Conservation (phyloP, 2,329 filamentous ascomycete species). For the Hypoxylon sp. region DNA sequence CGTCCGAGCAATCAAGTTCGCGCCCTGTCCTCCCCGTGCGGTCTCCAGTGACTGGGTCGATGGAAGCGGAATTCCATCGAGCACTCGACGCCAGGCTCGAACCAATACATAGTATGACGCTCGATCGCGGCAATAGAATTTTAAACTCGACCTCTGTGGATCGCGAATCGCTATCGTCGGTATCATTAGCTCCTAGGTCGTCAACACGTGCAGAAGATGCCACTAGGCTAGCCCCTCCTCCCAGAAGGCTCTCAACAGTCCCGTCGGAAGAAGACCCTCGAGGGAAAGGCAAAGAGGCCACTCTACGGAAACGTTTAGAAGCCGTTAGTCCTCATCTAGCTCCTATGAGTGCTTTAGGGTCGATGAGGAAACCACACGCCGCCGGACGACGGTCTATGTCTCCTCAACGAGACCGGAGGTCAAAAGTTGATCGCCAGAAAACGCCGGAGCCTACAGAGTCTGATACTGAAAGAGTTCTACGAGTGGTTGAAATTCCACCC, state of each 20-base stretch:
- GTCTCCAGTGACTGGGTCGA: constrained; percentile 39
- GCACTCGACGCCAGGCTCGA: constrained; percentile 38
- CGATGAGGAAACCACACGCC: constrained; percentile 1
- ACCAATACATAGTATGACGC: constrained; percentile 26
- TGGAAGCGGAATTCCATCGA: constrained; percentile 34
- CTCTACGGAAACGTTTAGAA: not conserved
- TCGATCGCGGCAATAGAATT: constrained; percentile 45
- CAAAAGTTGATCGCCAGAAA: not conserved
- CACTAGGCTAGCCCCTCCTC: constrained; percentile 29
- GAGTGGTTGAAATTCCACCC: constrained; percentile 17
- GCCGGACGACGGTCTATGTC: constrained; percentile 2
- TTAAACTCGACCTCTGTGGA: constrained; percentile 54
- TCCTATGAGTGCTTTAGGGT: constrained; percentile 23
- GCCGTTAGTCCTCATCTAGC: not conserved
- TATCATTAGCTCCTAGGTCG: constrained; percentile 29
- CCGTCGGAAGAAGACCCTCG: constrained; percentile 26
- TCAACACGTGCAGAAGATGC: constrained; percentile 19
- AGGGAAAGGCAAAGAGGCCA: constrained; percentile 24
- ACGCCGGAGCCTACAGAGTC: not conserved
- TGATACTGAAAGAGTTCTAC: constrained; percentile 9
- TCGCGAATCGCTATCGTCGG: constrained; percentile 49
- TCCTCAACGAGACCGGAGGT: not conserved
- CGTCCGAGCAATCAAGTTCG: constrained; percentile 62
- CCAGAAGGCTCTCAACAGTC: constrained; percentile 35
- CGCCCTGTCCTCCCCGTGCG: constrained; percentile 47